These are phyloP conservation scores for Lentinula detonsa DNA, from an alignment of 768 basidiomycete genomes.

Conservation along the genomic window DNA sequence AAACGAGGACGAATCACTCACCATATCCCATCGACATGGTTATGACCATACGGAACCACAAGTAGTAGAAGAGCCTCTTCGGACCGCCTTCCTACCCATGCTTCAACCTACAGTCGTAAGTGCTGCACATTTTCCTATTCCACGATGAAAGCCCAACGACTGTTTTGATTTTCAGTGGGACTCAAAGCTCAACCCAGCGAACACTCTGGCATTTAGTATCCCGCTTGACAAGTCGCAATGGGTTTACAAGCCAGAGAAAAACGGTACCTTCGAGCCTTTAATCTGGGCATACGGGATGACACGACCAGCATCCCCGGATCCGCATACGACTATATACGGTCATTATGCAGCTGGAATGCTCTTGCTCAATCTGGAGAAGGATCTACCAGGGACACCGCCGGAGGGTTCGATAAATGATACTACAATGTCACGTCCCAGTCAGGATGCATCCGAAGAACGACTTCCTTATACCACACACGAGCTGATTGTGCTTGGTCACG, in stretches of 20 bases:
- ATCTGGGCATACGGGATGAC: slow-evolving; percentile 34
- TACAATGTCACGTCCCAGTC: slow-evolving; percentile 3
- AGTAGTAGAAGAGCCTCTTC: slow-evolving; percentile 35
- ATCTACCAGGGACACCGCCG: slow-evolving; percentile 11
- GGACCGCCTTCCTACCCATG: slow-evolving; percentile 34
- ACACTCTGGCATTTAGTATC: slow-evolving; percentile 36
- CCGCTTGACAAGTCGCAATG: slow-evolving; percentile 30
- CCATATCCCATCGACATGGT: slow-evolving; percentile 54
- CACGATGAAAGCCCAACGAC: neutral
- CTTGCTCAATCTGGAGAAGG: slow-evolving; percentile 26
- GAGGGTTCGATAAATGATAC: slow-evolving; percentile 5
- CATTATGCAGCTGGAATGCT: slow-evolving; percentile 29
- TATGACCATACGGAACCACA: slow-evolving; percentile 40
- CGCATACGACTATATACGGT: slow-evolving; percentile 23
- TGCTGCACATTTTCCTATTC: neutral
- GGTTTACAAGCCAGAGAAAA: slow-evolving; percentile 14
- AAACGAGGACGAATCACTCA: slow-evolving; percentile 42
- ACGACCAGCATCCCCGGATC: slow-evolving; percentile 18
- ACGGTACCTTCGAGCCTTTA: slow-evolving; percentile 19
- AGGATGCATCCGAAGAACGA: neutral
- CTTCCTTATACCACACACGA: slow-evolving; percentile 24
- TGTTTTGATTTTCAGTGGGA: slow-evolving; percentile 5
- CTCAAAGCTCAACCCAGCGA: slow-evolving; percentile 20
- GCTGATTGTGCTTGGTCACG: slow-evolving; percentile 48
- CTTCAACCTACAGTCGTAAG: slow-evolving; percentile 28